Evolutionary conservation across 2,329 filamentous ascomycete genomes (phyloP), one percentile per base, ranked within the genome.

Genomic region (Pestalotiopsis sp.): DNA sequence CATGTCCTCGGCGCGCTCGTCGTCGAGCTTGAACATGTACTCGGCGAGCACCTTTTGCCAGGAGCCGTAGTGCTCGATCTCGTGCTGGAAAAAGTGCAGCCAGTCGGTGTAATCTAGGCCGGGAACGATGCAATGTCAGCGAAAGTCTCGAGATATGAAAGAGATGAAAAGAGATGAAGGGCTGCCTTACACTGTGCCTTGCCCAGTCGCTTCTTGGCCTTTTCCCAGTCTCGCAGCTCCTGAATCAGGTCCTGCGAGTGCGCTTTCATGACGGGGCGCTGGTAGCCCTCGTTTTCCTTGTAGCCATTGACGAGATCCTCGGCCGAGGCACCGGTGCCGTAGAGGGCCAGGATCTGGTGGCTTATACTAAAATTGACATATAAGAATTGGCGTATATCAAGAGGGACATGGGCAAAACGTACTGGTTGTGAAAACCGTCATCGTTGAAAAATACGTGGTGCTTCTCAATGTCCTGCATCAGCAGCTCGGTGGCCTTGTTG

Each of bases 381-480:
- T n/a, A n/a, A n/a, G n/a, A n/a, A n/a, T n/a, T n/a, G n/a, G n/a
- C n/a, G n/a, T n/a, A 13, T 20, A 25, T 39, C 14, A 65, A 61
- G 41, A 25, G 45, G 13, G 59, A 12, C 3, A n/a, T n/a, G n/a
- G n/a, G n/a, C n/a, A 52, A 4, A 20, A 68, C 77, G 74, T 81
- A 86, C 93, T 97, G 94, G 77, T 97, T 93, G 76, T 98, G 95
- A 71, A 92, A 97, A 0, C 92, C 91, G 1, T 79, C 76, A 0
- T 86, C 69, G 70, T 96, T 97, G 84, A 94, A 97, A 81, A 91
- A 97, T 68, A 94, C 91, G 76, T 97, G 92, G 73, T 94, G 88
- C 41, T 81, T 81, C 81, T 90, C 87, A 71, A 96, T 86, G 75
- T 97, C 94, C 68, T 90, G 82, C 76, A 97, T 93, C 20, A 98